Evolutionary conservation across 164 flowering plant genomes (phyloP).

Genomic region (Umbilicus rupestris): DNA sequence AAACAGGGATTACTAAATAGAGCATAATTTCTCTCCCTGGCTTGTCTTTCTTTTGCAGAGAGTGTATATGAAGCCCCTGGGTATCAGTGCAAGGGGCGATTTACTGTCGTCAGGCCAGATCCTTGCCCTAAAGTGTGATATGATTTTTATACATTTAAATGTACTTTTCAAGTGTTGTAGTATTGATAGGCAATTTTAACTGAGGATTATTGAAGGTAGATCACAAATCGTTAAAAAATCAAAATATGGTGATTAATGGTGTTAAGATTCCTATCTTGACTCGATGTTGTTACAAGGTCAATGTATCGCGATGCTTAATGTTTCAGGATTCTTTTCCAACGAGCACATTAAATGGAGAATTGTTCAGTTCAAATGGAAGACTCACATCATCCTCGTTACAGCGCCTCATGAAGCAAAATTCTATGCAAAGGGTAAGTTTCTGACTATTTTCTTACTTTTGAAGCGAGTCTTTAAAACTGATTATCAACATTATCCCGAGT

Average conservation of each 20-base stretch:
- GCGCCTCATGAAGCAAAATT: slow-evolving; percentile 39
- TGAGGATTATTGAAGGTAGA: too few species aligned
- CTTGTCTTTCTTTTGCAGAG: slow-evolving; percentile 3
- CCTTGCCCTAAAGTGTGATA: slow-evolving; percentile 4
- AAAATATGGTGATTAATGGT: too few species aligned
- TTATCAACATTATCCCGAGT: slow-evolving; percentile 9
- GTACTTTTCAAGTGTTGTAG: neutral
- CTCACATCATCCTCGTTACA: slow-evolving; percentile 7
- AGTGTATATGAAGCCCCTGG: slow-evolving; percentile 7
- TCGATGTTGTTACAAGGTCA: neutral
- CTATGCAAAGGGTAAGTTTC: slow-evolving; percentile 41
- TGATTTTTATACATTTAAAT: neutral
- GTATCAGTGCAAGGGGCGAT: slow-evolving; percentile 10
- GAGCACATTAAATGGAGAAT: neutral
- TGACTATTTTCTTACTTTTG: slow-evolving; percentile 1
- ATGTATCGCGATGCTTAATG: neutral
- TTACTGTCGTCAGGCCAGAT: slow-evolving; percentile 8
- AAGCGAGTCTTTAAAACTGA: neutral
- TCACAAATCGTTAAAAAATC: too few species aligned
- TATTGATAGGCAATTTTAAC: too few species aligned
- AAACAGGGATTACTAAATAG: neutral
- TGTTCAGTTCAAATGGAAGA: neutral
- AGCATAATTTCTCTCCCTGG: neutral
- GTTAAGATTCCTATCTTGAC: neutral
- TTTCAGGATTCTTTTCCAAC: neutral